Base-by-base conservation (phyloP, 2,329 filamentous ascomycete species). In the Endothia cerciana region DNA sequence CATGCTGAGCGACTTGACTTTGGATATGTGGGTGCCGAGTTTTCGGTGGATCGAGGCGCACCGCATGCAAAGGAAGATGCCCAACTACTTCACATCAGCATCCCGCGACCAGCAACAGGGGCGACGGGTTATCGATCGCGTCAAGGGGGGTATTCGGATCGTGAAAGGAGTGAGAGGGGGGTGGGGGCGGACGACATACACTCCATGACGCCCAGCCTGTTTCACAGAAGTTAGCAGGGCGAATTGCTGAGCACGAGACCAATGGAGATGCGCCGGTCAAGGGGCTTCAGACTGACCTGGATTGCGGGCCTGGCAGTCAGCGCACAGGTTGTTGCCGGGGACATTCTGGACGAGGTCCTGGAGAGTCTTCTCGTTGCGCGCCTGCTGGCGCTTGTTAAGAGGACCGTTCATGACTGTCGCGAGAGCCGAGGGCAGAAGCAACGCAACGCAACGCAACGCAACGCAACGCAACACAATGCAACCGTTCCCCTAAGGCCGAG, bases 1-100 rank as follows among this genome's bases (percentile, higher is more conserved):
- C 94, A 99, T 98, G 78, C 91, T 98, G 80, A 99, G 80, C 45
- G 94, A 98, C 80, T 99, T 99, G 82, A 99, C 93, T 78, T 99
- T 99, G 71, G 94, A 97, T 69, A 99, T 93, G 78, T 99, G 95
- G 49, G 95, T 98, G 68, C 95, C 95, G 74, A 99, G 84, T 80
- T 98, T 98, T 75, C 95, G 92, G 82, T 99, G 95, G 74, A 98
- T 87, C 63, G 93, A 87, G 63, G 94, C 95, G 83, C 95, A 99
- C 76, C 95, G 92, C 91, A 99, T 96, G 81, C 95, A 99, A 60
- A 99, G 84, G 77, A 99, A 99, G 70, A 98, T 88, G 67, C 95
- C 95, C 79, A 99, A 82, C 92, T 97, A 62, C 22, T 43, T 36
- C 2, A n/a, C 17, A 40, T 68, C 59, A 68, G 66, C 41, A 11